Base-by-base conservation (phyloP, 768 basidiomycete genomes). In the Gymnopilus dilepis region DNA sequence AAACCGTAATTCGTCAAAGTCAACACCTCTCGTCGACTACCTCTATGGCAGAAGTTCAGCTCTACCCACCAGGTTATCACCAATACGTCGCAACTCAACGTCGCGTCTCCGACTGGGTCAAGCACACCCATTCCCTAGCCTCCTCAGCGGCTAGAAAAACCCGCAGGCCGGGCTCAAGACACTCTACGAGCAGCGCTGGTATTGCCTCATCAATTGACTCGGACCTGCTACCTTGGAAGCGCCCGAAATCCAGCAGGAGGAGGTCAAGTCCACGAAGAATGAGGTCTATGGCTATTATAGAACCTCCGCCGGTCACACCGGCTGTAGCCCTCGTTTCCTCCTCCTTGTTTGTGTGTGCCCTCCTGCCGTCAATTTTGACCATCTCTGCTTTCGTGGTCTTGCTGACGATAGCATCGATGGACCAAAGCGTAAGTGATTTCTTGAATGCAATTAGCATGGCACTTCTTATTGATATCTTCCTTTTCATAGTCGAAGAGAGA, bases 71-170 rank as follows among this genome's bases (percentile, higher is more conserved):
- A 6, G 47, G 53, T 22, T 65, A 65, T 22, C 24, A 56, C 13
- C 37, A 61, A 22, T 61, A 65, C n/a, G 56, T 65, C 28, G 50
- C 56, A 3, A 55, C 60, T 13, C 64, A 65, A 33, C 64, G 57
- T 15, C 56, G 64, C 2, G 64, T 65, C n/a, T 61, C 64, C 11
- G 37, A 58, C 37, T 65, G 64, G 64, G 64, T 65, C 28, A 45
- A 58, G n/a, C 24, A 58, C 17, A 60, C 59, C 15, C 30, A 41
- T 19, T 58, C 59, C 6, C 45, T 53, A 2, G n/a, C 21, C 19
- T 5, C 15, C 15, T 17, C 26, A 6, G 19, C 41, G 22, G 37
- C 9, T 15, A 37, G 34, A 21, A 40, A 28, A 33, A 12, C 37
- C 4, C 38, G 37, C 37, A n/a, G 12, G 22, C 37, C 52, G 21